phyloP scores from a whole-genome alignment of 768 basidiomycete species.

The Sporobolomyces phaffii region DNA sequence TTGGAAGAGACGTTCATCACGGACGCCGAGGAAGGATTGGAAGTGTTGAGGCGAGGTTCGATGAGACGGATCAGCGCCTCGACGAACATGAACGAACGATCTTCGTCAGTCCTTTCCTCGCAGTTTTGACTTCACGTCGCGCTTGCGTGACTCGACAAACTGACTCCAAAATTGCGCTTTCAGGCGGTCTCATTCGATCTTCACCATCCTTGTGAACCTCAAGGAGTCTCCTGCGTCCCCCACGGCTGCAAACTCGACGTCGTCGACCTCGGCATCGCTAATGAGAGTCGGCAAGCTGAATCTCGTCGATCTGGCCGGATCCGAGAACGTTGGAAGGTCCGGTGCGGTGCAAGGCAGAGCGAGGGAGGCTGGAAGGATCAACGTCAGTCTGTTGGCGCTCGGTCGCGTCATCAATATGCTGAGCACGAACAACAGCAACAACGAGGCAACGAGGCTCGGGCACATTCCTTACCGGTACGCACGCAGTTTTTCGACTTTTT shows the following conservation, averaged over 20 bases:
- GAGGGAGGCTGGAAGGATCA: conserved; percentile 97
- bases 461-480: conserved; percentile 87
- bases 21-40: conserved; percentile 73
- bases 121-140: neutral
- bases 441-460: conserved; percentile 44
- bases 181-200: conserved; percentile 92
- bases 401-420: conserved; percentile 94
- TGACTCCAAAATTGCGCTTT: neutral
- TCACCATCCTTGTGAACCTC: conserved; percentile 88
- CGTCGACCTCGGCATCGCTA: conserved; percentile 62
- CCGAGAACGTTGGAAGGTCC: conserved; percentile 91
- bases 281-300: conserved; percentile 92
- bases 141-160: too few species aligned
- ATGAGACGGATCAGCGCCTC: conserved; percentile 85
- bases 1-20: conserved; percentile 82
- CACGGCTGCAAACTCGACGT: conserved; percentile 88
- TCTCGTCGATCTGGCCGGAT: conserved; percentile 93
- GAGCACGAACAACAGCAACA: conserved; percentile 55
- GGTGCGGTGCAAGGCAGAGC: conserved; percentile 94
- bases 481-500: conserved; percentile 32
- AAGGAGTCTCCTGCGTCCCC: conserved; percentile 70
- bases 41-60: conserved; percentile 79
- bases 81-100: conserved; percentile 96
- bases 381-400: conserved; percentile 91
- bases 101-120: conserved; percentile 48